Evolutionary conservation across 192 early-diverging fungal species (phyloP).

Genomic region (Linnemannia elongata): DNA sequence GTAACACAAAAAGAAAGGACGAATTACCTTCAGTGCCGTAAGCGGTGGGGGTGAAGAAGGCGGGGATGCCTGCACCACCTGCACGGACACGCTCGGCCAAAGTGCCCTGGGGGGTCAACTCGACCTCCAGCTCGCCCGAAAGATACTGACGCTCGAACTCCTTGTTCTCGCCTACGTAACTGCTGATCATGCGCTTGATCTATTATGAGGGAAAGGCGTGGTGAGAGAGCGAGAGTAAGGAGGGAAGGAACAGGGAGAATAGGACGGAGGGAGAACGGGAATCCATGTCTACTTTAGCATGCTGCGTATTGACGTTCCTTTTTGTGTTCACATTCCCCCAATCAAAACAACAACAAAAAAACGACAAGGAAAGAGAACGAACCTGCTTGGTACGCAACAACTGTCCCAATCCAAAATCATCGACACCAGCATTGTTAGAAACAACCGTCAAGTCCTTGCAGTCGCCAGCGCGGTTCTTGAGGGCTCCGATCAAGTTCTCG

Average conservation of each 20-base stretch:
- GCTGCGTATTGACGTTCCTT: background rate
- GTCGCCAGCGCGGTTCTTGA: constrained; percentile 69
- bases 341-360: constrained; percentile 1
- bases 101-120: constrained; percentile 83
- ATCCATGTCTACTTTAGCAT: constrained; percentile 6
- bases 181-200: constrained; percentile 85
- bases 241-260: background rate
- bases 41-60: constrained; percentile 79
- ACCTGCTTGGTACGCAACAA: constrained; percentile 75
- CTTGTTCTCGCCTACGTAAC: constrained; percentile 86
- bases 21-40: constrained; percentile 69
- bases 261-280: background rate
- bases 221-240: background rate
- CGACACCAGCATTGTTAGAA: constrained; percentile 84
- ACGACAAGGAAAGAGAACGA: background rate
- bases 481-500: constrained; percentile 79
- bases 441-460: constrained; percentile 78
- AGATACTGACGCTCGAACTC: constrained; percentile 88
- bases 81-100: constrained; percentile 82
- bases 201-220: background rate
- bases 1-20: background rate
- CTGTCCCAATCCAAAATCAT: constrained; percentile 78
- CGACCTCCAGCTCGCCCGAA: constrained; percentile 84
- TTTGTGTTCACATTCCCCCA: background rate
- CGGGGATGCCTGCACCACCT: constrained; percentile 84